These are phyloP conservation scores for Populus euphratica DNA, from an alignment of 345 rosid species.

Conservation along the genomic window DNA sequence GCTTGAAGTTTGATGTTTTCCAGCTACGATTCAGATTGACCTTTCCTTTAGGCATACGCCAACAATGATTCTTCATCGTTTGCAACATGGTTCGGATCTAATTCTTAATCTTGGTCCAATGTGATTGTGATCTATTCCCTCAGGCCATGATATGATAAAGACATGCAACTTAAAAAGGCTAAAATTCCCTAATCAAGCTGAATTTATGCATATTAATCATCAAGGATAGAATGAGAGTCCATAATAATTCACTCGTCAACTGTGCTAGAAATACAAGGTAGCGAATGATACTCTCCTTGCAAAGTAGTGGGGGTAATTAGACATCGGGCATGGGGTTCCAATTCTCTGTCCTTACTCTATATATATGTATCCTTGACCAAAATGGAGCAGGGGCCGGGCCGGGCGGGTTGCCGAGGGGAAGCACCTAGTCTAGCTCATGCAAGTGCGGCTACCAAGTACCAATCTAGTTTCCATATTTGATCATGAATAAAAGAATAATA, in stretches of 20 bases:
- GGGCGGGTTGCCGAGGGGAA: neutral
- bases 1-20: neutral
- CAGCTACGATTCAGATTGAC: neutral
- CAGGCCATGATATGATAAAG: neutral
- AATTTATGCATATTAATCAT: neutral
- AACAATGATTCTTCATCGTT: conserved; percentile 18
- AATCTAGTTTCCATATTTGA: conserved; percentile 28
- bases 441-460: conserved; percentile 21
- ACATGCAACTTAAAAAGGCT: neutral
- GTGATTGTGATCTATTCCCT: neutral
- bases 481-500: conserved; percentile 25
- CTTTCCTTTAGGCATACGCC: conserved; percentile 6
- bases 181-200: conserved; percentile 14
- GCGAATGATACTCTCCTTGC: neutral
- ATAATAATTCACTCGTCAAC: neutral
- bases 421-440: neutral
- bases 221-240: neutral
- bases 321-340: neutral
- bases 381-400: neutral
- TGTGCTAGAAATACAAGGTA: neutral
- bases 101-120: conserved; percentile 15
- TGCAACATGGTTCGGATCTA: conserved; percentile 22
- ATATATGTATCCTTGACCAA: too few relatives aligned
- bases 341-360: neutral
- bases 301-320: neutral